Percentiles rank a stretch among this genome's conserved stretches.
These are phyloP conservation scores for Leccinum incarnatum DNA, from an alignment of 768 basidiomycete species.

Conservation along the genomic window DNA sequence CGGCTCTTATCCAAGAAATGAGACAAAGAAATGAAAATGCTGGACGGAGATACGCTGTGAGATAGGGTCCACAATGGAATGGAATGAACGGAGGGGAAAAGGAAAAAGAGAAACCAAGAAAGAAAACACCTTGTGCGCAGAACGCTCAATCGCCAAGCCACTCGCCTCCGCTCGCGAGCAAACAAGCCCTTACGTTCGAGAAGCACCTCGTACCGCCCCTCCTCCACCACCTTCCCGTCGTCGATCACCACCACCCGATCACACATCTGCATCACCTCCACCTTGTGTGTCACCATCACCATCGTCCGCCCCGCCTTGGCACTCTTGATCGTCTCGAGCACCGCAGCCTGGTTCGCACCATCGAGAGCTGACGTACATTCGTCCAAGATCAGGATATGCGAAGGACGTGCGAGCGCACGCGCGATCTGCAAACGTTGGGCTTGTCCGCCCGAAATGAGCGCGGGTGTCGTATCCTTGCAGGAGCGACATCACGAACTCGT, in stretches of 20 bases:
- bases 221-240: slow-evolving; percentile 74
- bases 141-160: slow-evolving; percentile 40
- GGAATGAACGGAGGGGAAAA: not conserved
- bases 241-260: slow-evolving; percentile 82
- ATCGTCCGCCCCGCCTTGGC: slow-evolving; percentile 52
- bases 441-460: no score
- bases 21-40: no score
- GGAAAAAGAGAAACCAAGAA: not conserved
- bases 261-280: slow-evolving; percentile 88
- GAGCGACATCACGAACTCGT: no score
- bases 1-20: no score
- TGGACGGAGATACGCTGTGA: no score
- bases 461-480: no score
- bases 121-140: not conserved
- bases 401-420: no score
- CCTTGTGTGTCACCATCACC: slow-evolving; percentile 91
- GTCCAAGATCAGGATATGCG: no score
- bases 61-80: not conserved
- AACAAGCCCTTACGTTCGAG: slow-evolving; percentile 69
- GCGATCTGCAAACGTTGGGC: no score
- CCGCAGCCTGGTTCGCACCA: no score
- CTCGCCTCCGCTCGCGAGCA: slow-evolving; percentile 78
- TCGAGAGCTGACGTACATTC: no score
- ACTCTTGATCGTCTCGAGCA: no score
- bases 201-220: slow-evolving; percentile 73